Evolutionary conservation across 352 stramenopile genomes (phyloP).

Genomic region (Halophytophthora batemanensis): DNA sequence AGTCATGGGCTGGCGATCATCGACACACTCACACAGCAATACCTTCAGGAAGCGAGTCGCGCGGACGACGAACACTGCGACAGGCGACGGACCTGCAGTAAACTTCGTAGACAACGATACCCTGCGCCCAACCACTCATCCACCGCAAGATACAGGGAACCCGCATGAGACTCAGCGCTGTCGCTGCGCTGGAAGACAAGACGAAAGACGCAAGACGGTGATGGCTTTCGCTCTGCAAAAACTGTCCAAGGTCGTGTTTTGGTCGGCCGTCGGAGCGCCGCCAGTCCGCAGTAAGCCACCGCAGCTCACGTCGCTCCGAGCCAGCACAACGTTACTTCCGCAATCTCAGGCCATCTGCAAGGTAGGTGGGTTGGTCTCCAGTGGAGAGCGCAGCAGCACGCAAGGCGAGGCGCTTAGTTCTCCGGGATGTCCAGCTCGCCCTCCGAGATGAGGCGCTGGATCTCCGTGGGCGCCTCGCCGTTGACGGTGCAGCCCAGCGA

Average conservation of each 20-base stretch:
- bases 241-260: conserved; percentile 29
- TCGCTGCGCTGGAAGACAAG: conserved; percentile 8
- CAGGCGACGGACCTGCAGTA: conserved; percentile 4
- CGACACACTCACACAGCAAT: conserved; percentile 9
- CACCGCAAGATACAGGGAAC: too few relatives aligned
- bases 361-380: conserved; percentile 8
- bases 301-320: conserved; percentile 2
- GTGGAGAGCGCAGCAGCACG: conserved; percentile 4
- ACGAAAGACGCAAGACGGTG: conserved; percentile 2
- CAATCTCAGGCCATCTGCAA: conserved; percentile 5
- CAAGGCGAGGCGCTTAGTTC: conserved; percentile 74
- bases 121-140: too few relatives aligned
- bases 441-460: conserved; percentile 95
- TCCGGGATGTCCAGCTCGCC: conserved; percentile 97
- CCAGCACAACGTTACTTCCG: conserved; percentile 5
- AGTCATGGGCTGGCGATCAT: conserved; percentile 28
- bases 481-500: conserved; percentile 99
- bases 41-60: too few relatives aligned
- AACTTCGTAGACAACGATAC: neutral
- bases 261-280: conserved; percentile 5
- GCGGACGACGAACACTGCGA: conserved; percentile 1
- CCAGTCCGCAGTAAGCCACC: neutral
- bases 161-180: too few relatives aligned
- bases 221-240: conserved; percentile 32
- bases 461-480: conserved; percentile 95